Percentiles rank a stretch among this genome's conserved stretches.
These are phyloP conservation scores for Apiospora rasikravindrae DNA, from an alignment of 2,329 filamentous ascomycete genomes.

Conservation along the genomic window DNA sequence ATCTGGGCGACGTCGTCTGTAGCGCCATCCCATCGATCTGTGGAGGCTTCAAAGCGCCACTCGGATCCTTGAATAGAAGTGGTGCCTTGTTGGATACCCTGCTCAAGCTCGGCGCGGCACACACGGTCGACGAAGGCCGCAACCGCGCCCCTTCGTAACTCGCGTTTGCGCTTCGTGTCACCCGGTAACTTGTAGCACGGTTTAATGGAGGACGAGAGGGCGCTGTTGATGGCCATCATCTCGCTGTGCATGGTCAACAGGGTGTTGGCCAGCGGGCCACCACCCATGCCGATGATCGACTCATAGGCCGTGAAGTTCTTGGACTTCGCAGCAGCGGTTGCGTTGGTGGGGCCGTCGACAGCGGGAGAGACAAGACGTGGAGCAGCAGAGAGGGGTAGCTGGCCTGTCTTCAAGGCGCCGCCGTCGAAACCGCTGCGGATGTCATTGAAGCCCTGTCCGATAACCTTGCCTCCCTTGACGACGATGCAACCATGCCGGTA, in stretches of 20 bases:
- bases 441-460: slow-evolving; percentile 57
- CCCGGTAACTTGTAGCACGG: slow-evolving; percentile 33
- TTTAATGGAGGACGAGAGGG: slow-evolving; percentile 53
- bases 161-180: slow-evolving; percentile 51
- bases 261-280: slow-evolving; percentile 42
- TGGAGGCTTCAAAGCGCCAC: slow-evolving; percentile 53
- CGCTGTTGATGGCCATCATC: slow-evolving; percentile 61
- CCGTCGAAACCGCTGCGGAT: slow-evolving; percentile 55
- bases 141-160: slow-evolving; percentile 47
- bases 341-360: slow-evolving; percentile 41
- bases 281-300: slow-evolving; percentile 43
- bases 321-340: slow-evolving; percentile 36
- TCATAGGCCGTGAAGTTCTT: slow-evolving; percentile 40
- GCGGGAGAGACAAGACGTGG: not conserved
- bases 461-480: slow-evolving; percentile 58
- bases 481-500: slow-evolving; percentile 56
- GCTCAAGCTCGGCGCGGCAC: slow-evolving; percentile 41
- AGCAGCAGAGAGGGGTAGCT: not conserved
- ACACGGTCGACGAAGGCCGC: slow-evolving; percentile 50
- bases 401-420: slow-evolving; percentile 32
- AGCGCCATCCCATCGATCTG: slow-evolving; percentile 44
- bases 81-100: slow-evolving; percentile 36
- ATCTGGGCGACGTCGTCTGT: slow-evolving; percentile 26
- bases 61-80: slow-evolving; percentile 46
- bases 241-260: slow-evolving; percentile 58